These are phyloP conservation scores for Apiospora sp. DNA, from an alignment of 2,329 filamentous ascomycete genomes.

Conservation along the genomic window DNA sequence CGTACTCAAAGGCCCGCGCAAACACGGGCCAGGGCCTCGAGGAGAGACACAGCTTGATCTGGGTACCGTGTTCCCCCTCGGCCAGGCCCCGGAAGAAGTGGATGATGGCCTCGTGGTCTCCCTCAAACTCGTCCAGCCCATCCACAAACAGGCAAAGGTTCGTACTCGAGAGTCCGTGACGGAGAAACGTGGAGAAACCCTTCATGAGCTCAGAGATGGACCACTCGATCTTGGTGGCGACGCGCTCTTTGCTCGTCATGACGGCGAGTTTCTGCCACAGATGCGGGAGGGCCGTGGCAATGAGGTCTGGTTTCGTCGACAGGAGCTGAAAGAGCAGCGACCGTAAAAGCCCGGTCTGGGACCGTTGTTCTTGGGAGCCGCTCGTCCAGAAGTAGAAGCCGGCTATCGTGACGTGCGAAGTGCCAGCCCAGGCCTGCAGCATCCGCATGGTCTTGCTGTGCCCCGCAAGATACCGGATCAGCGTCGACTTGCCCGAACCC, in stretches of 20 bases:
- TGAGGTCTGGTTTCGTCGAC: constrained; percentile 34
- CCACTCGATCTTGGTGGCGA: constrained; percentile 43
- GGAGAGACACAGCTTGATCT: constrained; percentile 39
- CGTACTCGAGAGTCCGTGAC: constrained; percentile 29
- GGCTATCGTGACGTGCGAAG: constrained; percentile 41
- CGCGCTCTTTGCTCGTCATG: constrained; percentile 41
- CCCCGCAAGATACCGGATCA: constrained; percentile 49
- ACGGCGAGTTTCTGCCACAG: constrained; percentile 39
- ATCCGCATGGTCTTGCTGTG: constrained; percentile 30
- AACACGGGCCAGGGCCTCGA: constrained; percentile 41
- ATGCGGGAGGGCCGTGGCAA: constrained; percentile 37
- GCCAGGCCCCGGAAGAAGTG: constrained; percentile 32
- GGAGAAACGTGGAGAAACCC: constrained; percentile 36
- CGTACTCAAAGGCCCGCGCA: constrained; percentile 34
- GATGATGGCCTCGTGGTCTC: constrained; percentile 37
- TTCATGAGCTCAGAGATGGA: constrained; percentile 39
- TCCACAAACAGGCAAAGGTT: constrained; percentile 39
- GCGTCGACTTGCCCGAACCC: constrained; percentile 55
- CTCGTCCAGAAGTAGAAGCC: constrained; percentile 57
- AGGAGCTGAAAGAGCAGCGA: constrained; percentile 48
- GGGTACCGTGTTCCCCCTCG: constrained; percentile 28
- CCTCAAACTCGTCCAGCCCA: constrained; percentile 38
- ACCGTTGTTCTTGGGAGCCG: constrained; percentile 48
- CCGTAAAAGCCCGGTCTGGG: constrained; percentile 46
- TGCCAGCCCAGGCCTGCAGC: constrained; percentile 39